Conservation (phyloP, 768 basidiomycete species). For the Lentinula lateritia region DNA sequence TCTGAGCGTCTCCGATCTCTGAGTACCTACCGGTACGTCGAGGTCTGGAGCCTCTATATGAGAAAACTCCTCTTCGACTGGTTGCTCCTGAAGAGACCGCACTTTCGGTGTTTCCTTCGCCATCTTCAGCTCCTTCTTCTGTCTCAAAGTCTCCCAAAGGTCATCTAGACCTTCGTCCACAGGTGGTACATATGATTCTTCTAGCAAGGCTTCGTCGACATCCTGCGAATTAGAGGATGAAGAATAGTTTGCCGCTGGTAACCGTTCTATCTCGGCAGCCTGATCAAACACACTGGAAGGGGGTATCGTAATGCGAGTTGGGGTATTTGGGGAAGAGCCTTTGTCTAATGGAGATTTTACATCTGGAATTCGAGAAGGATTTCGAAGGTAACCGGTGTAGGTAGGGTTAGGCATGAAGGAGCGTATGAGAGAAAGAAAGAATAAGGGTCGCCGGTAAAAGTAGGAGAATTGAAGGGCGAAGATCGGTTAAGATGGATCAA, state of each 20-base stretch:
- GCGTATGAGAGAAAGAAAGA: slow-evolving; percentile 5
- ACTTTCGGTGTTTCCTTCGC: slow-evolving; percentile 67
- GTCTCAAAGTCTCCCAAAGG: slow-evolving; percentile 63
- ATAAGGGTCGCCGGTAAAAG: slow-evolving; percentile 7
- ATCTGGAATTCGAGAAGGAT: slow-evolving; percentile 7
- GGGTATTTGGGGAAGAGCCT: slow-evolving; percentile 4
- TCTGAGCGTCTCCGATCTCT: slow-evolving; percentile 29
- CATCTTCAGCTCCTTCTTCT: slow-evolving; percentile 61
- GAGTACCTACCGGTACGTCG: slow-evolving; percentile 32
- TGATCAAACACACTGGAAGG: slow-evolving; percentile 6
- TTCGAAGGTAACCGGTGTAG: slow-evolving; percentile 7
- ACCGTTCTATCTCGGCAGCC: slow-evolving; percentile 1
- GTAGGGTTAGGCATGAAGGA: slow-evolving; percentile 11
- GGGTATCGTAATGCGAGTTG: slow-evolving; percentile 11
- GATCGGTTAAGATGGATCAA: slow-evolving; percentile 13
- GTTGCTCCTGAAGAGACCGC: slow-evolving; percentile 51
- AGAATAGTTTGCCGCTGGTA: slow-evolving; percentile 15
- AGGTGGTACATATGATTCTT: slow-evolving; percentile 35
- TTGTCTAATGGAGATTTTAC: slow-evolving; percentile 3
- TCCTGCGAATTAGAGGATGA: slow-evolving; percentile 14
- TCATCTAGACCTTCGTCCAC: slow-evolving; percentile 44
- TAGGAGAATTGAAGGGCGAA: slow-evolving; percentile 3
- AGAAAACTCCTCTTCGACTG: slow-evolving; percentile 25
- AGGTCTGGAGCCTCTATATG: slow-evolving; percentile 26
- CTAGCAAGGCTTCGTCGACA: slow-evolving; percentile 30